Conservation (phyloP, 2,329 filamentous ascomycete genomes). For the Monosporascus ibericus region DNA sequence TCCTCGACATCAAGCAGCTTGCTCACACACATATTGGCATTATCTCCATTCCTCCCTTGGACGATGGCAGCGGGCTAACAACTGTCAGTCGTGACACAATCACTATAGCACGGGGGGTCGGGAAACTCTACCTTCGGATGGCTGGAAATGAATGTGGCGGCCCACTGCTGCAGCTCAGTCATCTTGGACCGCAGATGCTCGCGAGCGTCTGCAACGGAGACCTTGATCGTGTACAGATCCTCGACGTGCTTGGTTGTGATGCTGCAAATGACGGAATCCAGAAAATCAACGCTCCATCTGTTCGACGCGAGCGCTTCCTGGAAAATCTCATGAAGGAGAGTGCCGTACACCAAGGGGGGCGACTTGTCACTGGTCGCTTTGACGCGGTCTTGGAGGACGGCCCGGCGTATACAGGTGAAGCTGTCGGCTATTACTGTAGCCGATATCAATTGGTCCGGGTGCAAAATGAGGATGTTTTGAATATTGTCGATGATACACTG, state of each 20-base stretch:
- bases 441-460: constrained; percentile 92
- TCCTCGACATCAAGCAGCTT: constrained; percentile 96
- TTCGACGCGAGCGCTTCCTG: constrained; percentile 84
- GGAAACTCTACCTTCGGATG: constrained; percentile 53
- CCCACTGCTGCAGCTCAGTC: constrained; percentile 76
- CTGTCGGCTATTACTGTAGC: constrained; percentile 96
- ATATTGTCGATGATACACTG: constrained; percentile 78
- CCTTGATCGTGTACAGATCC: constrained; percentile 80
- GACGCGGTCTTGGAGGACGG: constrained; percentile 89
- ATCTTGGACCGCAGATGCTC: constrained; percentile 81
- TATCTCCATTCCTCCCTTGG: constrained; percentile 71
- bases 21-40: constrained; percentile 76
- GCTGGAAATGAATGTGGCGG: constrained; percentile 68
- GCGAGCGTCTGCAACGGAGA: constrained; percentile 64
- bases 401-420: constrained; percentile 82
- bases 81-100: constrained; percentile 23
- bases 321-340: constrained; percentile 90
- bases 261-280: constrained; percentile 59
- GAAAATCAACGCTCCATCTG: constrained; percentile 65
- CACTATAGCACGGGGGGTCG: not conserved
- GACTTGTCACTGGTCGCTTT: constrained; percentile 81
- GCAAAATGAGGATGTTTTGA: constrained; percentile 79
- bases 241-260: constrained; percentile 76
- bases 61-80: constrained; percentile 61
- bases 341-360: constrained; percentile 82